Conservation (phyloP, 1,284 basidiomycete species). For the Meira nashicola region DNA sequence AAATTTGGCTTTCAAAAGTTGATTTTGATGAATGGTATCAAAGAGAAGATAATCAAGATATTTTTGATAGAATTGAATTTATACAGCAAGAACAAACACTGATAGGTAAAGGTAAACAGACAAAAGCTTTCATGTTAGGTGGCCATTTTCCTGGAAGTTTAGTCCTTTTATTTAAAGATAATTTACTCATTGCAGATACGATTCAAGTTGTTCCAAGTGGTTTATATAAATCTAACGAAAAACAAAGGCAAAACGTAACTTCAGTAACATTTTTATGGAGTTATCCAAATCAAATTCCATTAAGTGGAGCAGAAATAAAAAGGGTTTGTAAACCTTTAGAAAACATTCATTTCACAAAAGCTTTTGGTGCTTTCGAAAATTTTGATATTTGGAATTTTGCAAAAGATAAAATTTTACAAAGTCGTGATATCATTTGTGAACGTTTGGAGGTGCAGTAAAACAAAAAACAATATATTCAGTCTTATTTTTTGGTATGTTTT, state of each 20-base stretch:
- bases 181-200: constrained; percentile 26
- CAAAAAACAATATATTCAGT: not conserved
- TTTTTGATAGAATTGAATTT: not conserved
- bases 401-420: constrained; percentile 31
- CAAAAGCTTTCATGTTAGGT: constrained; percentile 20
- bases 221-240: constrained; percentile 20
- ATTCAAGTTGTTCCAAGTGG: constrained; percentile 29
- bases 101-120: not conserved
- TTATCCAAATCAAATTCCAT: constrained; percentile 30
- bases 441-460: constrained; percentile 10
- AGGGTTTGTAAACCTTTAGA: constrained; percentile 22
- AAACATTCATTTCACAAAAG: constrained; percentile 21
- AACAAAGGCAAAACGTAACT: constrained; percentile 18
- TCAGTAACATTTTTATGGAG: constrained; percentile 26
- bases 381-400: constrained; percentile 26
- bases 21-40: constrained; percentile 25
- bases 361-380: constrained; percentile 27
- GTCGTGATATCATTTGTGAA: constrained; percentile 17
- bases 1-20: constrained; percentile 19
- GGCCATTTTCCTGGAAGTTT: constrained; percentile 27
- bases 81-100: constrained; percentile 8
- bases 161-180: constrained; percentile 23
- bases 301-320: constrained; percentile 18
- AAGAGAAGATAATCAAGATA: not conserved
- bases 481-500: not conserved